Evolutionary conservation across 495 filamentous ascomycete genomes (phyloP).

Genomic region (Hypoxylon subgilvum): DNA sequence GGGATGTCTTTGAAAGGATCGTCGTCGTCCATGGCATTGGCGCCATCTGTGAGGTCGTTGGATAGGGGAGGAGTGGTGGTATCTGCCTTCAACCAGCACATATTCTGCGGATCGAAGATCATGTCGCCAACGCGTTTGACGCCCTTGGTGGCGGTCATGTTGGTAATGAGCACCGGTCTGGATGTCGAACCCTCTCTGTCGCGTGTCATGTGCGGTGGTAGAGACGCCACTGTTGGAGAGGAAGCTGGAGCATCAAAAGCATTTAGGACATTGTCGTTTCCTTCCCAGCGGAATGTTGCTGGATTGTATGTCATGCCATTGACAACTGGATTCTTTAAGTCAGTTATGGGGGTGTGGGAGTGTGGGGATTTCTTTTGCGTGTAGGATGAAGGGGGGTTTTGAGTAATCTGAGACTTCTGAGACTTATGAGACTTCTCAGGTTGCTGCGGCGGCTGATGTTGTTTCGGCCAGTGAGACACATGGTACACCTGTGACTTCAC

Average conservation of each 20-base stretch:
- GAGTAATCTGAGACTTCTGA: neutral
- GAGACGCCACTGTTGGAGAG: constrained; percentile 54
- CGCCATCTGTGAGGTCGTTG: constrained; percentile 69
- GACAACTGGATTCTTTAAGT: constrained; percentile 62
- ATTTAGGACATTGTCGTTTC: constrained; percentile 83
- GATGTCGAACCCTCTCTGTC: constrained; percentile 66
- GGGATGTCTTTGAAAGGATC: constrained; percentile 63
- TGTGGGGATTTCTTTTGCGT: neutral
- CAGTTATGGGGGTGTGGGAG: constrained; percentile 20
- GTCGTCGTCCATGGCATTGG: constrained; percentile 75
- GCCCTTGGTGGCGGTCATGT: constrained; percentile 73
- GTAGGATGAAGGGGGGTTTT: no score
- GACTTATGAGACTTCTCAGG: constrained; percentile 16
- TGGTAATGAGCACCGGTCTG: constrained; percentile 91
- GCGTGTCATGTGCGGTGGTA: constrained; percentile 55
- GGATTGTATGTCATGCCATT: constrained; percentile 98
- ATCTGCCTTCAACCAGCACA: constrained; percentile 88
- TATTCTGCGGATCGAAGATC: constrained; percentile 95
- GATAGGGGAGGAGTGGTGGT: constrained; percentile 48
- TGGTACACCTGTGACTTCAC: neutral
- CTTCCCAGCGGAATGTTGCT: constrained; percentile 83
- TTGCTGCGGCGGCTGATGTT: neutral
- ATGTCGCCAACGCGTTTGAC: constrained; percentile 93
- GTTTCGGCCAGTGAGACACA: neutral
- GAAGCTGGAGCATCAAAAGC: constrained; percentile 70